Evolutionary conservation across 768 basidiomycete species (phyloP).

Genomic region (Jaapia argillacea): DNA sequence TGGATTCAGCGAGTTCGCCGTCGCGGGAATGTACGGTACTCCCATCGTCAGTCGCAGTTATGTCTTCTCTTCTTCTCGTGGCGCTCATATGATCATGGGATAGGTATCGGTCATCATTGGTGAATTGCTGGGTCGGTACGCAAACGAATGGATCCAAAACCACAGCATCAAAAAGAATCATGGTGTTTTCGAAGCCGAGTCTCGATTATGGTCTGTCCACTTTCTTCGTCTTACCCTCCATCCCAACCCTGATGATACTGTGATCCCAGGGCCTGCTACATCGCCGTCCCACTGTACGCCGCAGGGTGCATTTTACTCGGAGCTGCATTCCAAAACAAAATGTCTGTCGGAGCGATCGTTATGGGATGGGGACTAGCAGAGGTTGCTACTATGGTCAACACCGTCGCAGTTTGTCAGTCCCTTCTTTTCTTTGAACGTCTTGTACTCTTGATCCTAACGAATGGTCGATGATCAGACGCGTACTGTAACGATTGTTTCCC

Average conservation of each 20-base stretch:
- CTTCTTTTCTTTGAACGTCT: conserved; percentile 5
- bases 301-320: conserved; percentile 53
- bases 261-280: conserved; percentile 42
- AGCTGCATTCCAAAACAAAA: conserved; percentile 40
- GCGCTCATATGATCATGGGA: not conserved
- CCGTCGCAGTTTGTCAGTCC: conserved; percentile 50
- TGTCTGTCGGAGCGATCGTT: conserved; percentile 41
- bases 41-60: conserved; percentile 32
- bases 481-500: conserved; percentile 43
- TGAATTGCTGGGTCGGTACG: conserved; percentile 38
- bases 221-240: not conserved
- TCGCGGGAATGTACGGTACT: conserved; percentile 44
- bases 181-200: conserved; percentile 47
- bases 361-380: conserved; percentile 63
- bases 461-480: conserved; percentile 22
- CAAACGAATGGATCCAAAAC: conserved; percentile 40
- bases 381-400: conserved; percentile 46
- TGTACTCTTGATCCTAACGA: conserved; percentile 6
- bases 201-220: conserved; percentile 37
- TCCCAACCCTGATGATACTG: not conserved
- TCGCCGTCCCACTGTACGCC: conserved; percentile 47
- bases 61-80: not conserved
- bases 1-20: conserved; percentile 37
- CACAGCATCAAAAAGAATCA: conserved; percentile 30
- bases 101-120: conserved; percentile 41